Evolutionary conservation across 2,329 filamentous ascomycete species (phyloP).

Genomic region (Fusarium cyanostomum): DNA sequence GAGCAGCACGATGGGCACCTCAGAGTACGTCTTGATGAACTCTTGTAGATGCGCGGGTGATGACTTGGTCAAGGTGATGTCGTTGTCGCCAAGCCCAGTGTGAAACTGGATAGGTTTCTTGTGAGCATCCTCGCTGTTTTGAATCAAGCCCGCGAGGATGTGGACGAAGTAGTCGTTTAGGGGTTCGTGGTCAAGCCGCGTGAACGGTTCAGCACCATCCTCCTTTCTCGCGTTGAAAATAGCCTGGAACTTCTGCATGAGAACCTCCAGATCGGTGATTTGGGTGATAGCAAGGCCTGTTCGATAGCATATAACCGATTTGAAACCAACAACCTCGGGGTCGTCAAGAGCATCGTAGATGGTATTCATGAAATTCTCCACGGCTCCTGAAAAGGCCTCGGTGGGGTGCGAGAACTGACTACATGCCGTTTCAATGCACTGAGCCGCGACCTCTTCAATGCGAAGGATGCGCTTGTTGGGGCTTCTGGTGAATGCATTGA

Average conservation of each 20-base stretch:
- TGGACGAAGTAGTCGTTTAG: slow-evolving; percentile 78
- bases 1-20: slow-evolving; percentile 78
- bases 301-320: slow-evolving; percentile 84
- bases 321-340: slow-evolving; percentile 78
- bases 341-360: slow-evolving; percentile 70
- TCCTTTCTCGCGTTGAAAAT: slow-evolving; percentile 45
- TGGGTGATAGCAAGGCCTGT: slow-evolving; percentile 72
- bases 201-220: slow-evolving; percentile 48
- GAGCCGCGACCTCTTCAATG: slow-evolving; percentile 76
- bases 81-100: slow-evolving; percentile 82
- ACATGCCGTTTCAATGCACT: slow-evolving; percentile 62
- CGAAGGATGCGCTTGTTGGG: slow-evolving; percentile 78
- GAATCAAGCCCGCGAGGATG: slow-evolving; percentile 67
- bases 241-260: slow-evolving; percentile 50
- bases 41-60: slow-evolving; percentile 80
- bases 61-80: slow-evolving; percentile 73
- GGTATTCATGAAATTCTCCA: slow-evolving; percentile 48
- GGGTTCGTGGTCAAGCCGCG: slow-evolving; percentile 67
- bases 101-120: slow-evolving; percentile 86
- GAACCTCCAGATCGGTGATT: slow-evolving; percentile 53
- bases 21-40: slow-evolving; percentile 74
- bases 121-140: slow-evolving; percentile 51
- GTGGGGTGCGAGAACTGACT: slow-evolving; percentile 43
- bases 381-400: slow-evolving; percentile 48
- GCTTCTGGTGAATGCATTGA: slow-evolving; percentile 71